Evolutionary conservation across 164 flowering plant species (phyloP), one percentile per base, ranked within the genome.

Genomic region (Macadamia tetraphylla): DNA sequence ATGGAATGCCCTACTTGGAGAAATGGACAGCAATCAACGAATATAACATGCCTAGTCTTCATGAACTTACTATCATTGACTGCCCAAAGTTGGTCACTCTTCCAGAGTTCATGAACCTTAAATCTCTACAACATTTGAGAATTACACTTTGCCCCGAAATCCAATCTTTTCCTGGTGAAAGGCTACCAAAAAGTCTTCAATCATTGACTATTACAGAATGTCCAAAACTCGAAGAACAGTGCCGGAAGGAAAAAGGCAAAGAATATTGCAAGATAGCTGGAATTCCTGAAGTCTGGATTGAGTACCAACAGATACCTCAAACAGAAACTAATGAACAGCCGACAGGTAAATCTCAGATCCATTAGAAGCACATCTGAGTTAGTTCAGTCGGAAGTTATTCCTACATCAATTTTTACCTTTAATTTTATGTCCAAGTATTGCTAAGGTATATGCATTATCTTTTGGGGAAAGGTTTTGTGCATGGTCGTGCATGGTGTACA

Each of bases 1-100:
- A 60, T 3, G 70, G 49, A 18, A 59, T 68, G 70, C 14, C 14
- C 29, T 5, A 14, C n/a, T 62, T 59, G 32, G 29, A 60, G 63
- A 10, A 29, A 29, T 68, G 70, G 70, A 8, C 9, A 6, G 40
- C 46, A 15, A 10, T 68, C 6, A 56, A 32, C 0, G 63, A 11
- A 6, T n/a, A 15, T 29, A 46, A 35, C 18, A 23, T 59, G 5
- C 10, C 56, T 61, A 14, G 32, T 7, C 64, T 67, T 10, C 63
- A 30, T 12, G 29, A 58, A n/a, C 63, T 67, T 40, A 58, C 53
- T 5, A 67, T 67, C 3, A 14, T 29, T 4, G 40, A 18, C 14
- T 67, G 70, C 48, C 64, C 70, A 0, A 29, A 59, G 62, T 57
- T 67, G 12, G 6, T 29, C 0, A 29, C 49, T 14, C 49, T 62